Conservation (phyloP, 1,284 basidiomycete genomes). For the Trichosporon asahii region DNA sequence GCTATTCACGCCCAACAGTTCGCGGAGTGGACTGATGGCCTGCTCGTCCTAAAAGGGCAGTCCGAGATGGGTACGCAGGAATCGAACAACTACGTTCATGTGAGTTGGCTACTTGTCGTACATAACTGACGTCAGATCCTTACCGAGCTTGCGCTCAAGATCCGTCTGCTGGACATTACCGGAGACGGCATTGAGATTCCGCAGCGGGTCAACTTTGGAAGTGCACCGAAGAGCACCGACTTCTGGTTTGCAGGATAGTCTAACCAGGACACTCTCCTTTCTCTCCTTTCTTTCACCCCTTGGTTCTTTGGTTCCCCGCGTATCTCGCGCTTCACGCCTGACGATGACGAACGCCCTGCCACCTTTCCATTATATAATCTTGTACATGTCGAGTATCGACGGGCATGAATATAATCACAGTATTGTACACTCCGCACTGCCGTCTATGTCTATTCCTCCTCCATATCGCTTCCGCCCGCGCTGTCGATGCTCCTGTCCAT, state of each 20-base stretch:
- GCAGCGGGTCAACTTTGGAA: slow-evolving; percentile 49
- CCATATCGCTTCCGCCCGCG: slow-evolving; percentile 15
- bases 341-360: not conserved
- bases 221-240: slow-evolving; percentile 72
- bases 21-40: slow-evolving; percentile 94
- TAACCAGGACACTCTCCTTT: not conserved
- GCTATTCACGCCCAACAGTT: slow-evolving; percentile 79
- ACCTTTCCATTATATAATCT: not conserved
- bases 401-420: slow-evolving; percentile 12
- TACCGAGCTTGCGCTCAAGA: slow-evolving; percentile 90
- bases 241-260: slow-evolving; percentile 70
- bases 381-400: slow-evolving; percentile 5
- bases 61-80: slow-evolving; percentile 71
- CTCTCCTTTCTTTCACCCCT: not conserved
- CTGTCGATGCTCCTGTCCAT: slow-evolving; percentile 23
- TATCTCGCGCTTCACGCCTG: not conserved
- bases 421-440: slow-evolving; percentile 11
- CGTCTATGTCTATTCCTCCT: slow-evolving; percentile 19
- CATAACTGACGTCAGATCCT: slow-evolving; percentile 50
- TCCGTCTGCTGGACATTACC: slow-evolving; percentile 84
- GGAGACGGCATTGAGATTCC: slow-evolving; percentile 91
- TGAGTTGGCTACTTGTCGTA: slow-evolving; percentile 19
- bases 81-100: slow-evolving; percentile 71
- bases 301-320: not conserved
- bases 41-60: slow-evolving; percentile 79